phyloP scores from a whole-genome alignment of 1,284 basidiomycete species.

The Kalmanozyma brasiliensis region DNA sequence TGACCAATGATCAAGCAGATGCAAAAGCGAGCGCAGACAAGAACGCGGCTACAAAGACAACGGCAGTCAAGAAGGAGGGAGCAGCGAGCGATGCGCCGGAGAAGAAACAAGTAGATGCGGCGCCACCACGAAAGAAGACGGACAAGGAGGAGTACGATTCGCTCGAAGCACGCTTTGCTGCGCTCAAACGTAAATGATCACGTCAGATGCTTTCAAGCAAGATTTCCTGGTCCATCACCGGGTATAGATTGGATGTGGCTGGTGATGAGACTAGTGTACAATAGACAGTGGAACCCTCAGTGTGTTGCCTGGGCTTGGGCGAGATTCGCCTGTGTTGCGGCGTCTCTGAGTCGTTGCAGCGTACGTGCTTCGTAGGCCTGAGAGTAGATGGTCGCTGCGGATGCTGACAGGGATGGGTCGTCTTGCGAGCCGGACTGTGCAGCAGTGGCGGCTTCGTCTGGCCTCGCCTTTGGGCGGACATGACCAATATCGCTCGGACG shows the following conservation, averaged over 20 bases:
- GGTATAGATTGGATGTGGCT: constrained; percentile 9
- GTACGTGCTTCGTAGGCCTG: constrained; percentile 31
- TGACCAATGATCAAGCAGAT: not conserved
- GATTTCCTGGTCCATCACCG: not conserved
- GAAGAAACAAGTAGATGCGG: constrained; percentile 18
- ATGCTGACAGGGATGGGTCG: not conserved
- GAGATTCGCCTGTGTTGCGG: constrained; percentile 14
- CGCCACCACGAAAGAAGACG: constrained; percentile 22
- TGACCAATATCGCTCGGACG: constrained; percentile 31
- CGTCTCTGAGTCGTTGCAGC: constrained; percentile 26
- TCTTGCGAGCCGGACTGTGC: not conserved
- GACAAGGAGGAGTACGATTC: constrained; percentile 44
- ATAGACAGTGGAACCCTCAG: constrained; percentile 8
- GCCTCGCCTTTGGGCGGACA: constrained; percentile 5
- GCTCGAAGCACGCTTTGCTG: constrained; percentile 49
- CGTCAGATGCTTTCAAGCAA: not conserved
- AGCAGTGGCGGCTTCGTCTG: not conserved
- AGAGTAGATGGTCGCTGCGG: constrained; percentile 17
- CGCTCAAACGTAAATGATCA: constrained; percentile 37
- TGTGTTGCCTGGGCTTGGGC: constrained; percentile 20
- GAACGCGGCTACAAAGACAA: not conserved
- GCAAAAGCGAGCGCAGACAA: constrained; percentile 12
- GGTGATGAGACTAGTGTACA: constrained; percentile 8
- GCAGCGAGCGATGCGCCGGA: constrained; percentile 12
- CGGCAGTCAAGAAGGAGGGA: constrained; percentile 1